phyloP scores from a whole-genome alignment of 768 basidiomycete genomes.

The Sarcodon sp. region DNA sequence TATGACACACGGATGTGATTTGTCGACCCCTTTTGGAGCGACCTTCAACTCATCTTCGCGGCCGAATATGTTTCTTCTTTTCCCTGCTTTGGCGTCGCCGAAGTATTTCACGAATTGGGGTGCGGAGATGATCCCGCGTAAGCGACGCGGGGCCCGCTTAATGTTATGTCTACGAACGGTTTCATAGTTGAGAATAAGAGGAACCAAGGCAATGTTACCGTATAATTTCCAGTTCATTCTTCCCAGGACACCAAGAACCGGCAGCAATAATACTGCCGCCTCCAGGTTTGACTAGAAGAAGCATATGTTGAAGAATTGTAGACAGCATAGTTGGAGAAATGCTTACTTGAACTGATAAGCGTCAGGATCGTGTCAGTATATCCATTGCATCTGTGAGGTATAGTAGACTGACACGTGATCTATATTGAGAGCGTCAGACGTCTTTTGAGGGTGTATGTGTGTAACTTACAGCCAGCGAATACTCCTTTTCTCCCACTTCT shows the following conservation, averaged over 20 bases:
- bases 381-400: background rate
- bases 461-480: conserved; percentile 69
- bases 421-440: conserved; percentile 11
- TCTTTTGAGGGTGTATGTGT: background rate
- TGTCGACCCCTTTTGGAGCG: conserved; percentile 83
- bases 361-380: background rate
- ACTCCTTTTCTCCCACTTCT: conserved; percentile 84
- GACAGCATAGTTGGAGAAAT: background rate
- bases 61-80: conserved; percentile 72
- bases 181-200: background rate
- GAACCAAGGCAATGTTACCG: conserved; percentile 26
- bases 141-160: conserved; percentile 39
- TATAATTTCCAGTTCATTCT: conserved; percentile 67
- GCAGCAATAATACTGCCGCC: conserved; percentile 64
- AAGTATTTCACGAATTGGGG: conserved; percentile 68
- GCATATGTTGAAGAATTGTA: conserved; percentile 2
- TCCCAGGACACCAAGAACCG: conserved; percentile 69
- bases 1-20: conserved; percentile 53
- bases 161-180: conserved; percentile 39
- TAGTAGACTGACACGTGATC: conserved; percentile 45
- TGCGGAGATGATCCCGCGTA: conserved; percentile 54
- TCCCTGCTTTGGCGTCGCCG: conserved; percentile 55
- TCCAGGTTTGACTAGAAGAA: conserved; percentile 44
- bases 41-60: conserved; percentile 79
- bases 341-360: conserved; percentile 4